Evolutionary conservation across 768 basidiomycete genomes (phyloP).

Genomic region (Leccinellum luteum): DNA sequence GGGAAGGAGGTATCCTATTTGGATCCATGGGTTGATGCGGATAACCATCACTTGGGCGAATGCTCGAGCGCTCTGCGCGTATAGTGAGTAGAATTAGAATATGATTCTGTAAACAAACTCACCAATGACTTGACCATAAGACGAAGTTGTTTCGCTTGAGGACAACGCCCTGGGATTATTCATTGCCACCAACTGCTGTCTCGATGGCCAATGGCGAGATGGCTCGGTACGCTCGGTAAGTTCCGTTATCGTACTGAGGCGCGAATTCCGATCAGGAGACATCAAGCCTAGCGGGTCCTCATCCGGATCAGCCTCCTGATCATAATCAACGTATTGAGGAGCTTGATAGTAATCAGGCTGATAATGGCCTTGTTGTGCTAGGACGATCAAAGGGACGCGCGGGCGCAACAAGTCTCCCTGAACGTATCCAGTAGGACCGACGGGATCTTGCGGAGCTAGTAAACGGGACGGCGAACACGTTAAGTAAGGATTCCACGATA

Average conservation of each 20-base stretch:
- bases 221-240: constrained; percentile 62
- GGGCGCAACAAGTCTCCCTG: constrained; percentile 38
- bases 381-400: constrained; percentile 57
- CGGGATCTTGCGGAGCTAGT: constrained; percentile 18
- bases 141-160: constrained; percentile 42
- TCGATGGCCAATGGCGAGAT: constrained; percentile 47
- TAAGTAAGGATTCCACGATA: constrained; percentile 19
- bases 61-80: constrained; percentile 17
- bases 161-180: constrained; percentile 39
- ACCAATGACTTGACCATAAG: constrained; percentile 67
- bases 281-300: constrained; percentile 35
- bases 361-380: constrained; percentile 52
- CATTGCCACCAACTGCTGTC: constrained; percentile 38
- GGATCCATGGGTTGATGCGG: constrained; percentile 40
- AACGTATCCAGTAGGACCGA: constrained; percentile 21
- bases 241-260: constrained; percentile 67
- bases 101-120: constrained; percentile 18
- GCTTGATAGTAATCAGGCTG: constrained; percentile 29
- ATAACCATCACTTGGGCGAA: constrained; percentile 5
- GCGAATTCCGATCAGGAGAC: constrained; percentile 31
- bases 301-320: constrained; percentile 22
- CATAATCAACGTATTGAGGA: constrained; percentile 22
- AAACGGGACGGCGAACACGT: constrained; percentile 14
- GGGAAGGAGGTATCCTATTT: constrained; percentile 61
- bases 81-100: constrained; percentile 3